These are phyloP conservation scores for Penicillium bialowiezense DNA, from an alignment of 495 filamentous ascomycete species.

Conservation along the genomic window DNA sequence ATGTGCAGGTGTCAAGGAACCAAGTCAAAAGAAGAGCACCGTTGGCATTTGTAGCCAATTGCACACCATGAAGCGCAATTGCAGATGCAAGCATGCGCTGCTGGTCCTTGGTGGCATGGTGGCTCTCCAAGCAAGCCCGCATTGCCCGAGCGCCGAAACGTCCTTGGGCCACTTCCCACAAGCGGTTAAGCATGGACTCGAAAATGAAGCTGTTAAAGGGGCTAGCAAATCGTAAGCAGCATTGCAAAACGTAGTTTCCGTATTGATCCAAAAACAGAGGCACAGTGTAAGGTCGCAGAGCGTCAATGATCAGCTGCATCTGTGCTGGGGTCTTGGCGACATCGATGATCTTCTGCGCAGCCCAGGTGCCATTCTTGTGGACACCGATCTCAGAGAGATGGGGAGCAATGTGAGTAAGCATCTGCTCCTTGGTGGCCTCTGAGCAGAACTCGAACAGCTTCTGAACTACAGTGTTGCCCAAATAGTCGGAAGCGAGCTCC, in stretches of 20 bases:
- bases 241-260: slow-evolving; percentile 96
- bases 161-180: slow-evolving; percentile 94
- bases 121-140: slow-evolving; percentile 95
- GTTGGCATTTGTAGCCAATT: slow-evolving; percentile 94
- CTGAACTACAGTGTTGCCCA: slow-evolving; percentile 99
- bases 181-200: slow-evolving; percentile 89
- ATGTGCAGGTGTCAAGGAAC: slow-evolving; percentile 98
- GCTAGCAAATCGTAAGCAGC: slow-evolving; percentile 83
- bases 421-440: slow-evolving; percentile 82
- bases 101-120: slow-evolving; percentile 91
- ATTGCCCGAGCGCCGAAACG: slow-evolving; percentile 93
- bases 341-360: slow-evolving; percentile 98
- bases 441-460: slow-evolving; percentile 97
- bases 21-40: slow-evolving; percentile 92
- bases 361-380: slow-evolving; percentile 99
- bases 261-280: slow-evolving; percentile 95
- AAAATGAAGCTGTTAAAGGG: slow-evolving; percentile 97
- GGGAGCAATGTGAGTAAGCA: slow-evolving; percentile 83
- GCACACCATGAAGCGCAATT: slow-evolving; percentile 93
- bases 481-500: slow-evolving; percentile 89
- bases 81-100: slow-evolving; percentile 92
- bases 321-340: slow-evolving; percentile 82
- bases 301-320: slow-evolving; percentile 79
- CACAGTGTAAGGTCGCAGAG: slow-evolving; percentile 79
- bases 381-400: slow-evolving; percentile 95